Conservation (phyloP, 768 basidiomycete genomes). For the Xerocomellus dryophilus region DNA sequence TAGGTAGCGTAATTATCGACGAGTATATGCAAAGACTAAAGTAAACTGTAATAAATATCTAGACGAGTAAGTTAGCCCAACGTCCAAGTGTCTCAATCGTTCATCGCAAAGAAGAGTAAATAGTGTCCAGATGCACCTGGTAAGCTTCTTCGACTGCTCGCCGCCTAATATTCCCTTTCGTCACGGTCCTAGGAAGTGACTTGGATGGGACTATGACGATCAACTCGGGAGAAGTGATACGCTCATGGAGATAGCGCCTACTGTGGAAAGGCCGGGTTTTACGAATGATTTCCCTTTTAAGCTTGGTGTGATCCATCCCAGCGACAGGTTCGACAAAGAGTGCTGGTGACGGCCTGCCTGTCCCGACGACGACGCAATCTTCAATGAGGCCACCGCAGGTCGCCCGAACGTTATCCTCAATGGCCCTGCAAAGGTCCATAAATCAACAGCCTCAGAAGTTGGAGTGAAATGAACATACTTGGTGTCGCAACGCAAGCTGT, state of each 20-base stretch:
- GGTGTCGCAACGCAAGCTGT: conserved; percentile 75
- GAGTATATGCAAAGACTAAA: conserved; percentile 8
- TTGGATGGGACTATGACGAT: conserved; percentile 63
- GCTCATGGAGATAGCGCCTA: conserved; percentile 75
- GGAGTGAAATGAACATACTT: conserved; percentile 38
- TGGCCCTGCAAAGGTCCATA: conserved; percentile 43
- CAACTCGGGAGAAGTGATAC: conserved; percentile 60
- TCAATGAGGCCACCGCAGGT: conserved; percentile 64
- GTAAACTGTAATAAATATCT: conserved; percentile 3
- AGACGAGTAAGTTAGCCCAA: conserved; percentile 19
- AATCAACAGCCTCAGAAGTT: neutral
- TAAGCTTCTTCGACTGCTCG: conserved; percentile 69
- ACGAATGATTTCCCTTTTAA: conserved; percentile 69
- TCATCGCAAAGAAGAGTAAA: conserved; percentile 41
- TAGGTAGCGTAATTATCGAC: conserved; percentile 20
- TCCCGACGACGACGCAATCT: conserved; percentile 75
- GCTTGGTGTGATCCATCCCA: conserved; percentile 51
- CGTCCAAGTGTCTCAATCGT: neutral
- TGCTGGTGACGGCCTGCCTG: conserved; percentile 72
- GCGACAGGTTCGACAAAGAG: conserved; percentile 67
- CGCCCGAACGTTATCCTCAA: conserved; percentile 71
- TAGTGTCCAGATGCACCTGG: conserved; percentile 52
- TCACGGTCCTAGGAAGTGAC: conserved; percentile 72
- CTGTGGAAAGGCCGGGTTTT: conserved; percentile 72
- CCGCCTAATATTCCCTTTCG: conserved; percentile 79